Percentiles rank a stretch among this genome's conserved stretches.
phyloP scores from a whole-genome alignment of 1,284 basidiomycete genomes.

The Ustilago crameri region DNA sequence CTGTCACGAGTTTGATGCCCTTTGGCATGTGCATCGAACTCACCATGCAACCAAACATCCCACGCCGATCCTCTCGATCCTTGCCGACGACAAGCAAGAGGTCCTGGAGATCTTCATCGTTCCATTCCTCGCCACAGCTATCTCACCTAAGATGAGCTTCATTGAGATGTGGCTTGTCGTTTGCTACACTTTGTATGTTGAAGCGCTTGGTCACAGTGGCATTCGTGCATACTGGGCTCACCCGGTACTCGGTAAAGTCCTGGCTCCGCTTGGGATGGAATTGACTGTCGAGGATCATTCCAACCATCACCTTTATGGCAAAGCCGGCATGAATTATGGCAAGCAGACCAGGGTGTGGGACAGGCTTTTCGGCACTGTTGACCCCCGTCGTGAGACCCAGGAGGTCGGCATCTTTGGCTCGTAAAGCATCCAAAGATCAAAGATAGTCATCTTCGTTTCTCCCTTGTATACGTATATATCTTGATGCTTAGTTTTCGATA shows the following conservation, averaged over 20 bases:
- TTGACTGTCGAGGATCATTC: slow-evolving; percentile 67
- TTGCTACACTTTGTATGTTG: slow-evolving; percentile 57
- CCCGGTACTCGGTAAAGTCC: slow-evolving; percentile 31
- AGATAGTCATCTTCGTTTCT: not conserved
- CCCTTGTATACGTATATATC: slow-evolving; percentile 1
- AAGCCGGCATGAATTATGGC: slow-evolving; percentile 61
- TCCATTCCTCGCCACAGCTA: slow-evolving; percentile 52
- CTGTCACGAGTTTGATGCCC: slow-evolving; percentile 53
- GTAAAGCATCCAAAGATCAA: not conserved
- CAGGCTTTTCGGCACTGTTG: slow-evolving; percentile 62
- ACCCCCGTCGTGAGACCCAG: slow-evolving; percentile 58
- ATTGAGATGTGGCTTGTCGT: slow-evolving; percentile 55
- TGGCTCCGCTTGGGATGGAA: slow-evolving; percentile 59
- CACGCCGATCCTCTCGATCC: slow-evolving; percentile 56
- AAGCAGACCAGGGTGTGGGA: slow-evolving; percentile 67
- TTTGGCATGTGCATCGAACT: slow-evolving; percentile 57
- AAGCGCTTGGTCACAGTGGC: slow-evolving; percentile 61
- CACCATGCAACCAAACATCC: slow-evolving; percentile 65
- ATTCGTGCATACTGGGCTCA: slow-evolving; percentile 56
- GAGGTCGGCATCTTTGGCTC: slow-evolving; percentile 40
- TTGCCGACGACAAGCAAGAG: slow-evolving; percentile 63
- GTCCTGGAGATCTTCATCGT: slow-evolving; percentile 57
- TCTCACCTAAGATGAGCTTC: slow-evolving; percentile 59
- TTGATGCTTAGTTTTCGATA: too few species aligned
- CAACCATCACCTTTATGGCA: slow-evolving; percentile 66